Evolutionary conservation across 495 filamentous ascomycete genomes (phyloP).

Genomic region (Hyaloscypha hepaticicola): DNA sequence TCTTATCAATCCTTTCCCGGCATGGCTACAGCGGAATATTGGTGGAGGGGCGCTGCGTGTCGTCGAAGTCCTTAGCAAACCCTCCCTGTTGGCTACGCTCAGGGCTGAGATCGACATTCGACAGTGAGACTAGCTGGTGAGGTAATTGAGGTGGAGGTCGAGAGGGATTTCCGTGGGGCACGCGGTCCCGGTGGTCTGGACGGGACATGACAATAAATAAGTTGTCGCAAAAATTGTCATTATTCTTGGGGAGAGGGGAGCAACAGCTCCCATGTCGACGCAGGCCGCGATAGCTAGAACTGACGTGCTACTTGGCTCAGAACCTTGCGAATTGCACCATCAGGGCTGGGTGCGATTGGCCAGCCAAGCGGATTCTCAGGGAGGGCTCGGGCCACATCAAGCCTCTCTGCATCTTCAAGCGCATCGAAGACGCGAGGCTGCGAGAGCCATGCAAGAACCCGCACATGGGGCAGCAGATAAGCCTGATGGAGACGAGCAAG

Average conservation of each 20-base stretch:
- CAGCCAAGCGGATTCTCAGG: background rate
- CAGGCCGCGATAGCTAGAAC: too few species aligned
- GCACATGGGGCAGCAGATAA: too few species aligned
- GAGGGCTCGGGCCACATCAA: background rate
- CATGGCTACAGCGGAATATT: too few species aligned
- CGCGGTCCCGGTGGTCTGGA: background rate
- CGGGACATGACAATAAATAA: background rate
- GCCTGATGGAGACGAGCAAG: too few species aligned
- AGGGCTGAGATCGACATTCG: background rate
- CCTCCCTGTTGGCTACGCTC: too few species aligned
- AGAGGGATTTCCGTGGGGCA: background rate
- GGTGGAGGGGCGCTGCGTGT: too few species aligned
- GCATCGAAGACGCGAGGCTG: background rate
- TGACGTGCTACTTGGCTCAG: background rate
- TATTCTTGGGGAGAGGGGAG: background rate
- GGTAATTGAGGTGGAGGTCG: background rate
- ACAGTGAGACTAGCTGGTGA: background rate
- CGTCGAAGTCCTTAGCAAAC: too few species aligned
- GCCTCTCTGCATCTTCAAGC: background rate
- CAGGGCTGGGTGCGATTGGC: background rate
- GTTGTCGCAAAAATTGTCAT: background rate
- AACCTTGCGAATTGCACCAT: slow-evolving; percentile 3
- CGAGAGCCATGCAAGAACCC: background rate
- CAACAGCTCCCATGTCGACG: background rate
- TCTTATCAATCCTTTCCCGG: too few species aligned